Evolutionary conservation across 148 eudicot genomes (phyloP).

Genomic region (Diospyros kaki): DNA sequence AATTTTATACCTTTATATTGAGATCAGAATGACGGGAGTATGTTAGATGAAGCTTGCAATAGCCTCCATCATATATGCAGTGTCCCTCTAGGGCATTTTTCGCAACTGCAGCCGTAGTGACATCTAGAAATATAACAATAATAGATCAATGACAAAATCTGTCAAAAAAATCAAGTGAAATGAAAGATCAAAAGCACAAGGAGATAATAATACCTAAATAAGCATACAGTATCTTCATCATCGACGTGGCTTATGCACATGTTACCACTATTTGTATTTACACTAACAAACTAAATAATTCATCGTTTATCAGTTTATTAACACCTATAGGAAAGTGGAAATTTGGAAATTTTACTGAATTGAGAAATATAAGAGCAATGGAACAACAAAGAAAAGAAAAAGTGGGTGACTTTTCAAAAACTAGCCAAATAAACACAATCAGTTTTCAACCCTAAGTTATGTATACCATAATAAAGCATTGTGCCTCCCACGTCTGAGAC

Average conservation of each 20-base stretch:
- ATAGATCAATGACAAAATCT: conserved; percentile 3
- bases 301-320: background rate
- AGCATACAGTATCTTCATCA: background rate
- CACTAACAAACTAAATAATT: background rate
- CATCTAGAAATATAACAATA: conserved; percentile 36
- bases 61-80: conserved; percentile 95
- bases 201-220: background rate
- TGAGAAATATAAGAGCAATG: background rate
- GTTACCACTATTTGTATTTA: background rate
- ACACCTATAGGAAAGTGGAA: background rate
- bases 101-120: conserved; percentile 60
- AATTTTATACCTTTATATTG: conserved; percentile 70
- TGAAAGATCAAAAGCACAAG: background rate
- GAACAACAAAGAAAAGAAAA: background rate
- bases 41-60: conserved; percentile 95
- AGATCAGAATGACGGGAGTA: conserved; percentile 97
- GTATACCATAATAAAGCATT: too few species aligned
- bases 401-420: too few species aligned
- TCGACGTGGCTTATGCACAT: background rate
- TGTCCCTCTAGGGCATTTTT: conserved; percentile 82
- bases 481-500: too few species aligned
- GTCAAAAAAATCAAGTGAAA: background rate
- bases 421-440: too few species aligned
- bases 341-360: background rate
- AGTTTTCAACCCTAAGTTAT: too few species aligned